Percentiles rank a stretch among this genome's conserved stretches.
phyloP scores from a whole-genome alignment of 2,329 filamentous ascomycete species.

The Aspergillus fumigatus region DNA sequence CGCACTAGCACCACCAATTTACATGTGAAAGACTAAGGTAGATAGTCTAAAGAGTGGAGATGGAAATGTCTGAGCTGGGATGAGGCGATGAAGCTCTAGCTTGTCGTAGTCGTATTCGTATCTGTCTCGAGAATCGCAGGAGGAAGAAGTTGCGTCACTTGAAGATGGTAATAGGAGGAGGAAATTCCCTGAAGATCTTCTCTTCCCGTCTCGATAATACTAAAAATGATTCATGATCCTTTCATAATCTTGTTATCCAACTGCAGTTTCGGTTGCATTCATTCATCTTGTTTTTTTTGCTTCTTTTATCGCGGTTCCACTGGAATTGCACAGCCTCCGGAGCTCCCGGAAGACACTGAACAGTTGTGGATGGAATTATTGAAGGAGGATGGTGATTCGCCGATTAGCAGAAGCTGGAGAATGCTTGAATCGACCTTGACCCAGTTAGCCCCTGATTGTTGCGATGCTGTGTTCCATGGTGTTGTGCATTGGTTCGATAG shows the following conservation, averaged over 20 bases:
- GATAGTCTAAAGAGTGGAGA: neutral
- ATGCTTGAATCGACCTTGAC: neutral
- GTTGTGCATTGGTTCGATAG: neutral
- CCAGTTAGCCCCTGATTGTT: neutral
- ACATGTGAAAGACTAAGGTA: slow-evolving; percentile 3
- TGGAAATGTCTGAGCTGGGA: slow-evolving; percentile 2
- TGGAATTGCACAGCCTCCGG: slow-evolving; percentile 19
- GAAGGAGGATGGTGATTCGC: neutral
- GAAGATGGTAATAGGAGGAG: neutral
- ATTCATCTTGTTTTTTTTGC: neutral
- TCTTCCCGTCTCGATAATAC: neutral
- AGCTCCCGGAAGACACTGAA: slow-evolving; percentile 7
- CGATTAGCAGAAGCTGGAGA: neutral
- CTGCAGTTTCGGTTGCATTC: neutral
- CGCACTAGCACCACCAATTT: neutral
- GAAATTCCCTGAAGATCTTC: neutral
- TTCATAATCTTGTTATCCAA: neutral
- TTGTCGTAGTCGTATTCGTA: slow-evolving; percentile 7
- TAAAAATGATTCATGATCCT: neutral
- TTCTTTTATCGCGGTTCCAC: neutral
- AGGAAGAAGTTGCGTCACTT: neutral
- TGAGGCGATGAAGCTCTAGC: neutral
- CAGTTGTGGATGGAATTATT: neutral
- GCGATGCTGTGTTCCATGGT: neutral
- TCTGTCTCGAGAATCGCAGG: neutral